phyloP scores from a whole-genome alignment of 306 rosid genomes.

The Styphnolobium japonicum region DNA sequence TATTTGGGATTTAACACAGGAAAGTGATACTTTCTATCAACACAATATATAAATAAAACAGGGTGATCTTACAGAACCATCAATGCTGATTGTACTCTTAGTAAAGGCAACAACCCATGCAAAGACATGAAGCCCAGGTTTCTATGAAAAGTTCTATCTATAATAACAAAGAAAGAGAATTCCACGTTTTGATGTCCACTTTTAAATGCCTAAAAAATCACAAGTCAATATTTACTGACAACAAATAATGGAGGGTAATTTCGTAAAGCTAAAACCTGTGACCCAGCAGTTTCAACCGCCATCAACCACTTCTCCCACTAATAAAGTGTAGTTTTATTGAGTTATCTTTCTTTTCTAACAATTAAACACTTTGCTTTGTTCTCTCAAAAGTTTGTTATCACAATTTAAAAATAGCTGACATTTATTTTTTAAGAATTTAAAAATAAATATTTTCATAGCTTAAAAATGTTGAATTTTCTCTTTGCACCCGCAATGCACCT shows the following conservation, averaged over 20 bases:
- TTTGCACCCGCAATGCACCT: neutral
- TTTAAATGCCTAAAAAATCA: neutral
- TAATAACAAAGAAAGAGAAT: neutral
- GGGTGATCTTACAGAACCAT: neutral
- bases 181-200: neutral
- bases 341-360: neutral
- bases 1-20: neutral
- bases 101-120: neutral
- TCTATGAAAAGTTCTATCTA: neutral
- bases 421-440: neutral
- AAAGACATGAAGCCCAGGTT: neutral
- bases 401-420: neutral
- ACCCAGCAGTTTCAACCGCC: neutral
- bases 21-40: slow-evolving; percentile 1
- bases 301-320: neutral
- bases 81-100: neutral
- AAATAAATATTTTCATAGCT: neutral
- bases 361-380: neutral
- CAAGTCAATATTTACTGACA: neutral
- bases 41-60: neutral
- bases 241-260: neutral
- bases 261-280: neutral
- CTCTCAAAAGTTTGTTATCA: neutral
- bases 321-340: neutral
- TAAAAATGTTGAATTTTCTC: neutral